Percentiles rank a stretch among this genome's conserved stretches.
These are phyloP conservation scores for Penicillium tannophilum DNA, from an alignment of 495 filamentous ascomycete species.

Conservation along the genomic window DNA sequence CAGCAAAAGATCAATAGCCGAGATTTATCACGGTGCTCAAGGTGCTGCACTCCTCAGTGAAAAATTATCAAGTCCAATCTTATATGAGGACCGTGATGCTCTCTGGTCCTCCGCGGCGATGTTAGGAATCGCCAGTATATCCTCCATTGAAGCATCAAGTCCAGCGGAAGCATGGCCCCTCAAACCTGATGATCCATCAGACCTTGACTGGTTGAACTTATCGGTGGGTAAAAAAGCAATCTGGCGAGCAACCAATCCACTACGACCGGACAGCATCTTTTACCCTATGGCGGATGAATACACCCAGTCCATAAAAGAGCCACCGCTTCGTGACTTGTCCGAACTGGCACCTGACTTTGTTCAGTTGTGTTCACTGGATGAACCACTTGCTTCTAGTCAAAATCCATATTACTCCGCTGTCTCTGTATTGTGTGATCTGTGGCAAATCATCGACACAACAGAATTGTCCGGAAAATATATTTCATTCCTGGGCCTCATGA, in stretches of 20 bases:
- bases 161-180: slow-evolving; percentile 41
- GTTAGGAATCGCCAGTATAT: slow-evolving; percentile 36
- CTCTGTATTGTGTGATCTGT: slow-evolving; percentile 26
- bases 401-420: slow-evolving; percentile 39
- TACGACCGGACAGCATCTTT: slow-evolving; percentile 42
- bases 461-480: slow-evolving; percentile 18
- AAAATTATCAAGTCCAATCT: slow-evolving; percentile 30
- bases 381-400: slow-evolving; percentile 7
- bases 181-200: slow-evolving; percentile 23
- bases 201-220: slow-evolving; percentile 41
- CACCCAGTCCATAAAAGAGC: slow-evolving; percentile 14
- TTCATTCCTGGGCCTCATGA: slow-evolving; percentile 24
- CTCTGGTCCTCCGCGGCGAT: slow-evolving; percentile 44
- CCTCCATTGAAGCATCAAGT: slow-evolving; percentile 30
- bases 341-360: slow-evolving; percentile 18
- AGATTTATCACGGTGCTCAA: slow-evolving; percentile 39
- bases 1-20: slow-evolving; percentile 23
- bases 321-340: slow-evolving; percentile 1
- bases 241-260: slow-evolving; percentile 35
- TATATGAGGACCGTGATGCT: slow-evolving; percentile 38
- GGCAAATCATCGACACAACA: slow-evolving; percentile 8
- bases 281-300: slow-evolving; percentile 27
- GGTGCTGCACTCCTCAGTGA: slow-evolving; percentile 32
- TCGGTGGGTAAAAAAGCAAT: slow-evolving; percentile 37
- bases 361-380: slow-evolving; percentile 10